phyloP scores from a whole-genome alignment of 768 basidiomycete genomes.

The Suillus cothurnatus region DNA sequence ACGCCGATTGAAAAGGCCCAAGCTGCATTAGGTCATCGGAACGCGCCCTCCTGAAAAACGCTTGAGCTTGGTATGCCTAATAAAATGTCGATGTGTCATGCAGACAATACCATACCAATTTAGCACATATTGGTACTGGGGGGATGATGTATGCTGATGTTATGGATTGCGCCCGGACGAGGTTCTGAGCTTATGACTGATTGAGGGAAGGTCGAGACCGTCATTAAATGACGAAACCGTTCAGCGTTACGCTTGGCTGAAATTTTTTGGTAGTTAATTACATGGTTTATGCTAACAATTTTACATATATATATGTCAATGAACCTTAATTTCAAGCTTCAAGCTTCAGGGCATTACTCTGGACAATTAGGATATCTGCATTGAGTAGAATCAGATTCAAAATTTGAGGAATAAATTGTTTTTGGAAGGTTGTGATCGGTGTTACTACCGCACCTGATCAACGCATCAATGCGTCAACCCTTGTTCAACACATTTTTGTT shows the following conservation, averaged over 20 bases:
- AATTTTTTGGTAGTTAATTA: not conserved
- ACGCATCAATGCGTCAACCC: not conserved
- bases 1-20: conserved; percentile 12
- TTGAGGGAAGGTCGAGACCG: not conserved
- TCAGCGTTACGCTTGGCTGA: not conserved
- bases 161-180: not conserved
- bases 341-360: not conserved
- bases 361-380: too few species aligned
- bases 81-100: not conserved
- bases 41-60: conserved; percentile 1
- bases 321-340: not conserved
- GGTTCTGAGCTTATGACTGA: not conserved
- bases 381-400: not conserved
- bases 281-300: not conserved
- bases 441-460: not conserved
- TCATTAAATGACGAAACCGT: not conserved
- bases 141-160: not conserved
- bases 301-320: not conserved
- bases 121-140: not conserved
- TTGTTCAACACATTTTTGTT: not conserved
- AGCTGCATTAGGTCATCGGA: conserved; percentile 1
- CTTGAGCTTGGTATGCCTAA: not conserved
- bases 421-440: not conserved
- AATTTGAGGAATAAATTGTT: not conserved
- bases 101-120: not conserved